Conservation (phyloP, 2,329 filamentous ascomycete genomes). For the Paraconiothyrium sp. region DNA sequence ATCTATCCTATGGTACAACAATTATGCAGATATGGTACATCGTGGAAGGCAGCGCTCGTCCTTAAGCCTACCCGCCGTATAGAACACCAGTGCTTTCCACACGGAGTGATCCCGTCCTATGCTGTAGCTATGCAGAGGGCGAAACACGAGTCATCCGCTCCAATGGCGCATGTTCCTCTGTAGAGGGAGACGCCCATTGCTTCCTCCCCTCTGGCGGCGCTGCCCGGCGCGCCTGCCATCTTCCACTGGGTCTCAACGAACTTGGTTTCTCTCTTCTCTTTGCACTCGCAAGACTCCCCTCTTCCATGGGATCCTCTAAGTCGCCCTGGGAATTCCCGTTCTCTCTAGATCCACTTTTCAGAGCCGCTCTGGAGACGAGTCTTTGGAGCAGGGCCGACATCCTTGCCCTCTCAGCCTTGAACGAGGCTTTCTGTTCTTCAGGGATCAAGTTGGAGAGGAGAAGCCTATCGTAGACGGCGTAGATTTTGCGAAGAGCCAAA, state of each 20-base stretch:
- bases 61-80: not conserved
- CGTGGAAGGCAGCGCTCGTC: not conserved
- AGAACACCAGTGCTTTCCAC: not conserved
- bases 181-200: conserved; percentile 19
- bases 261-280: conserved; percentile 5
- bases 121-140: not conserved
- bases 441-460: conserved; percentile 40
- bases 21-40: conserved; percentile 1
- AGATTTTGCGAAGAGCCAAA: conserved; percentile 35
- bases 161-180: not conserved
- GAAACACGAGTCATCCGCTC: conserved; percentile 17
- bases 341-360: conserved; percentile 7
- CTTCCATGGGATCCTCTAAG: not conserved
- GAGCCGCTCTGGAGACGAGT: conserved; percentile 22
- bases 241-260: not conserved
- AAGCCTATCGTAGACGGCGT: conserved; percentile 44
- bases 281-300: conserved; percentile 1
- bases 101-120: not conserved
- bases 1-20: conserved; percentile 11
- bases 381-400: conserved; percentile 39
- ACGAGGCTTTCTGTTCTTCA: conserved; percentile 39
- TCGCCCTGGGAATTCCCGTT: not conserved
- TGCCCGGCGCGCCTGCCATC: conserved; percentile 28
- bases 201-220: conserved; percentile 28
- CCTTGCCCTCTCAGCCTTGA: conserved; percentile 37